Conservation (phyloP, 352 stramenopile species). For the Pythium rishiriense region DNA sequence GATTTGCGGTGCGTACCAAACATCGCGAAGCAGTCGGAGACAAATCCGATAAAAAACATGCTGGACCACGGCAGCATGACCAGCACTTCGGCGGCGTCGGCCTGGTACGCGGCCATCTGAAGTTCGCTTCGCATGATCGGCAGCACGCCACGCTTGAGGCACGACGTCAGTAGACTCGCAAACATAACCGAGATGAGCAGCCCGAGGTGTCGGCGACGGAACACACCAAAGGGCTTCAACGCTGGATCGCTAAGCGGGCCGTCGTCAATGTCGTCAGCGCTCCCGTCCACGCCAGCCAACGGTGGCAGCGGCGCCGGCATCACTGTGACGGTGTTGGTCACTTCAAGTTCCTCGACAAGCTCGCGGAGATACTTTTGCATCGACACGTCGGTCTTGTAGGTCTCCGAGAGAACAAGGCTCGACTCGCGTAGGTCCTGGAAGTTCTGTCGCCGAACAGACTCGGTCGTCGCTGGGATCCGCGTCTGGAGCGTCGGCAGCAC, state of each 20-base stretch:
- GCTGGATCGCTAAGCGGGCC: conserved; percentile 2
- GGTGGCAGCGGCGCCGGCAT: conserved; percentile 1
- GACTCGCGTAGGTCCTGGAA: conserved; percentile 1
- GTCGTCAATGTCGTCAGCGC: not conserved
- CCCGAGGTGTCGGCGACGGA: conserved; percentile 11
- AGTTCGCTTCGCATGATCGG: conserved; percentile 70
- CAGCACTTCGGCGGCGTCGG: conserved; percentile 52
- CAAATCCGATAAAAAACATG: conserved; percentile 79
- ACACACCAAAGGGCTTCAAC: conserved; percentile 5
- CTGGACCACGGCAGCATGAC: conserved; percentile 67
- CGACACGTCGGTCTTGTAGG: conserved; percentile 3
- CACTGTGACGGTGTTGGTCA: not conserved
- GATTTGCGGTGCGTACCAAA: conserved; percentile 47
- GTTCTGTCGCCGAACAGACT: not conserved
- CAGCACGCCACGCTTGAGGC: conserved; percentile 28
- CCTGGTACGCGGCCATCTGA: conserved; percentile 63
- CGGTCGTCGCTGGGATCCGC: conserved; percentile 2
- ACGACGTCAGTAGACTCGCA: conserved; percentile 24
- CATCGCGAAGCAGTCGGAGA: conserved; percentile 52
- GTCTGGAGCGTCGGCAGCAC: conserved; percentile 11
- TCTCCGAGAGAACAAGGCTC: conserved; percentile 2
- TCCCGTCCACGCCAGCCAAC: too few relatives aligned
- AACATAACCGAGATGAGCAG: conserved; percentile 26
- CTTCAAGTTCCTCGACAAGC: conserved; percentile 8
- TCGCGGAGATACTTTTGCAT: conserved; percentile 14